These are phyloP conservation scores for Biscogniauxia marginata DNA, from an alignment of 2,329 filamentous ascomycete species.

Conservation along the genomic window DNA sequence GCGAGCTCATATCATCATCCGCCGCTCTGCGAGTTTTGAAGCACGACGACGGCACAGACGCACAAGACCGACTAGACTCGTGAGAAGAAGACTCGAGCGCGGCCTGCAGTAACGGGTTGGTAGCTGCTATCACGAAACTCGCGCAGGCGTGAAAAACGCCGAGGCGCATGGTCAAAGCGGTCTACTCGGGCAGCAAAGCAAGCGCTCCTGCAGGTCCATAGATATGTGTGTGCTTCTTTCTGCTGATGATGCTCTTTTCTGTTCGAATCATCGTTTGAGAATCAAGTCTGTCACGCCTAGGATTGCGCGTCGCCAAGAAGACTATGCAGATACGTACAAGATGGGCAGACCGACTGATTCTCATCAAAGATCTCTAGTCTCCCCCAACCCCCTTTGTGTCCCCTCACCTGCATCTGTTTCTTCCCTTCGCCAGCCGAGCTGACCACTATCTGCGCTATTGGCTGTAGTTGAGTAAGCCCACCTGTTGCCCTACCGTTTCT, in stretches of 20 bases:
- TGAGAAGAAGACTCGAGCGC: not conserved
- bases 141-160: not conserved
- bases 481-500: not conserved
- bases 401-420: not conserved
- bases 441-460: not conserved
- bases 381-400: not conserved
- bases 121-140: not conserved
- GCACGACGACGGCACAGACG: not conserved
- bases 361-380: slow-evolving; percentile 4
- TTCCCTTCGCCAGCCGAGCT: not conserved
- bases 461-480: not conserved
- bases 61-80: not conserved
- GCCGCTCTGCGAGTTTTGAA: not conserved
- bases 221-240: not conserved
- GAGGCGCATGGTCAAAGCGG: slow-evolving; percentile 2
- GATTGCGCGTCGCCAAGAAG: slow-evolving; percentile 36
- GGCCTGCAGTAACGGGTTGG: not conserved
- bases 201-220: not conserved
- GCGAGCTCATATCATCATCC: not conserved
- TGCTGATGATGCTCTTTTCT: slow-evolving; percentile 2
- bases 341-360: slow-evolving; percentile 14
- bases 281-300: slow-evolving; percentile 30
- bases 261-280: slow-evolving; percentile 28
- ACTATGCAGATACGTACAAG: slow-evolving; percentile 20
- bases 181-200: not conserved